Conservation (phyloP, 495 filamentous ascomycete species). For the Penicillium desertorum region DNA sequence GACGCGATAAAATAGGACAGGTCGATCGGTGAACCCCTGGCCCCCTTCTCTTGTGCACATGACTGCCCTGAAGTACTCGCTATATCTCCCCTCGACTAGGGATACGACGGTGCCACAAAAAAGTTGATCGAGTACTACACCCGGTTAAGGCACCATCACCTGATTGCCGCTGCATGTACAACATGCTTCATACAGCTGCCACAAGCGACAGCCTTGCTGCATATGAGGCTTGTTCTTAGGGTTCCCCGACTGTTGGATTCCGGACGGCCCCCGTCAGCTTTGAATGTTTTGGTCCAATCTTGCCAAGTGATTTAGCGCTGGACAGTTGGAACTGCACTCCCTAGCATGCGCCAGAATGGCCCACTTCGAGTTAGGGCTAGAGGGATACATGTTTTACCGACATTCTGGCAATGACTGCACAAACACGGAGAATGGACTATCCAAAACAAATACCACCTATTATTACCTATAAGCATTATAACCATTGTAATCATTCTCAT, state of each 20-base stretch:
- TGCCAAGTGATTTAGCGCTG: not conserved
- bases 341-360: not conserved
- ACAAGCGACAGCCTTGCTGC: constrained; percentile 10
- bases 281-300: not conserved
- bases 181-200: constrained; percentile 6
- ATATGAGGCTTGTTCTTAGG: constrained; percentile 4
- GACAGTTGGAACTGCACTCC: not conserved
- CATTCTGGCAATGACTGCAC: not conserved
- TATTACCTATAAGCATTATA: not conserved
- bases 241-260: not conserved
- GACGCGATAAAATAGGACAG: not conserved
- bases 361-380: not conserved
- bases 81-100: not conserved
- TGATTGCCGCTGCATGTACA: constrained; percentile 20
- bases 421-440: not conserved
- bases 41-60: not conserved
- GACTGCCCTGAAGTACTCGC: not conserved
- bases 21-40: not conserved
- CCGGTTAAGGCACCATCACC: constrained; percentile 16
- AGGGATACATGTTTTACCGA: not conserved
- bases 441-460: not conserved
- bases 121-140: constrained; percentile 1
- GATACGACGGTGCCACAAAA: constrained; percentile 1
- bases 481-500: no score
- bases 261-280: not conserved